A percentile compares a stretch with the other conserved stretches of the same genome.
Conservation (phyloP, 805 yeast genomes). For the Maudiozyma turicensis region DNA sequence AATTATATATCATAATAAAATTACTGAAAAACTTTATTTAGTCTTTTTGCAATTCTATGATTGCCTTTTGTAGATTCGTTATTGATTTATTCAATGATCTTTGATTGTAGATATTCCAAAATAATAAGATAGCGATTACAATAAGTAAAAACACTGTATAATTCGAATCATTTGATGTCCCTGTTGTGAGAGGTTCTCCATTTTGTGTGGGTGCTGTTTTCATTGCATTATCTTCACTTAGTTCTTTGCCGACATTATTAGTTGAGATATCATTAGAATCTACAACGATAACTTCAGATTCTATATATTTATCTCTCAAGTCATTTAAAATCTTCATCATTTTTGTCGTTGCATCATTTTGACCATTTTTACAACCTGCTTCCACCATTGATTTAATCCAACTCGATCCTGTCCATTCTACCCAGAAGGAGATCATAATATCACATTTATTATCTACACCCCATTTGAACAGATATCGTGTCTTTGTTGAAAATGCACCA, state of each 20-base stretch:
- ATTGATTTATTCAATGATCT: conserved; percentile 1
- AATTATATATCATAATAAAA: not conserved
- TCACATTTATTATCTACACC: conserved; percentile 49
- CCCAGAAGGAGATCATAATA: conserved; percentile 55
- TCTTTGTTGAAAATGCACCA: conserved; percentile 60
- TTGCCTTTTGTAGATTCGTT: not conserved
- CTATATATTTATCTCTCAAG: conserved; percentile 16
- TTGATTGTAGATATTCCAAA: conserved; percentile 1
- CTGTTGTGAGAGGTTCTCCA: not conserved
- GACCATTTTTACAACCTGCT: conserved; percentile 75
- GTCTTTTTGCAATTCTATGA: not conserved
- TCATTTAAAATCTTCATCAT: conserved; percentile 28
- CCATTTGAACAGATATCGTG: conserved; percentile 72
- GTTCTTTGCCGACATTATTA: not conserved
- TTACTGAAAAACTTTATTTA: not conserved
- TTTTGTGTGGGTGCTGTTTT: not conserved
- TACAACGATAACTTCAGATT: not conserved
- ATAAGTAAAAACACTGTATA: not conserved
- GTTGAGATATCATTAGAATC: not conserved
- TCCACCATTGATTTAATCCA: conserved; percentile 91
- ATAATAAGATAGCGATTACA: not conserved
- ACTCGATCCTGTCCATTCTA: conserved; percentile 84
- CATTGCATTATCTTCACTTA: not conserved
- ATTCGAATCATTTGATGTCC: not conserved
- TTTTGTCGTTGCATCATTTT: conserved; percentile 48